Base-by-base conservation (phyloP, 164 flowering plant genomes). In the Liriodendron chinense region DNA sequence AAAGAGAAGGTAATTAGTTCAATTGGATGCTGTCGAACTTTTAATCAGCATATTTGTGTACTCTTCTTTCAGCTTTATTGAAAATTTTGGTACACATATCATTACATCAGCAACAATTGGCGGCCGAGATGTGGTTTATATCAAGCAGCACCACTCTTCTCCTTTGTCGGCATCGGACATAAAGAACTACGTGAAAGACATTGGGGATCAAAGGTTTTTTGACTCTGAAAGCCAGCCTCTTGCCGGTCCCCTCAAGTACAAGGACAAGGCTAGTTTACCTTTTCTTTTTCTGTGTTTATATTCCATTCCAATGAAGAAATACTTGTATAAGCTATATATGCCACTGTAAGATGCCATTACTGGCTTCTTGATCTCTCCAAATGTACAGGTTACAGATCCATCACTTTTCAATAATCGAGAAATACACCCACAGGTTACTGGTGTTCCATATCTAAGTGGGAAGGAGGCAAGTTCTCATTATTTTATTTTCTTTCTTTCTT, bases 91-190 rank as follows among this genome's bases (percentile, higher is more conserved):
- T 56, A 96, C 99, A 12, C 98, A 96, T 86, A 83, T 96, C 59
- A 88, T 96, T 65, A 91, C 95, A 22, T 96, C 99, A 71, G 90
- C 85, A 72, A 92, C 99, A 25, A 83, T 96, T 76, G 99, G 99
- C 73, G 99, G 99, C 79, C 85, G 98, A 84, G 99, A 96, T 80
- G 91, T 90, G 18, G 93, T 94, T 75, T 96, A 96, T 77, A 82
- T 96, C 77, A 88, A 91, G 87, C 99, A 96, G 85, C 98, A 94
- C 72, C 96, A 91, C 65, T 90, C 93, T 72, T 96, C 99, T 76
- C 86, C 93, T 77, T 83, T 96, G 79, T 84, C 94, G 74, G 78
- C 80, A 4, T 61, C 83, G 8, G 98, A 94, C 65, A 90, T 96
- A 62, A 87, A 94, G 72, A 86, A 77, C 74, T 96, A 92, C 63